A percentile compares a stretch with the other conserved stretches of the same genome.
phyloP scores from a whole-genome alignment of 768 basidiomycete species.

The Leccinum barrowsii region DNA sequence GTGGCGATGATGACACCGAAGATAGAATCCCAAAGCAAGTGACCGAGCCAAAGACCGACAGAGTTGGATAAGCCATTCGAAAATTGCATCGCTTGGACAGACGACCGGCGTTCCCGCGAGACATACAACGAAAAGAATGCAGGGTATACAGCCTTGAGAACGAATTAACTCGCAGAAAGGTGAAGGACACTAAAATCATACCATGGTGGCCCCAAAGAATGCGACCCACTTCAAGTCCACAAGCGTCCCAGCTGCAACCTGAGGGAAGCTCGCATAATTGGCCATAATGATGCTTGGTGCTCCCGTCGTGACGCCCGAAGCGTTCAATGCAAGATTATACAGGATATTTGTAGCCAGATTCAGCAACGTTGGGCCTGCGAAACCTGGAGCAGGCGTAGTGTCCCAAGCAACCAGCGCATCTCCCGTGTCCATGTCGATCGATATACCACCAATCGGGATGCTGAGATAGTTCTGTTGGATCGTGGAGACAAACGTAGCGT shows the following conservation, averaged over 20 bases:
- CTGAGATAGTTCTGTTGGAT: constrained; percentile 51
- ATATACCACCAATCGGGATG: constrained; percentile 66
- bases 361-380: constrained; percentile 56
- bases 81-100: constrained; percentile 78
- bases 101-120: constrained; percentile 61
- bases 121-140: constrained; percentile 81
- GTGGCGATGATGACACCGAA: constrained; percentile 58
- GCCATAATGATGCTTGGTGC: constrained; percentile 54
- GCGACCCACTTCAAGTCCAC: constrained; percentile 68
- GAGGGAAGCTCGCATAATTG: constrained; percentile 56
- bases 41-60: constrained; percentile 73
- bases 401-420: constrained; percentile 69
- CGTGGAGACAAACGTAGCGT: constrained; percentile 54
- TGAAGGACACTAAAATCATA: constrained; percentile 24
- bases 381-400: constrained; percentile 53
- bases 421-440: constrained; percentile 49
- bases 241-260: constrained; percentile 51
- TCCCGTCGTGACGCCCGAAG: constrained; percentile 36
- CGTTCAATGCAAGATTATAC: constrained; percentile 59
- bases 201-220: constrained; percentile 74
- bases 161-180: neutral
- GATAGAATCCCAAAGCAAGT: constrained; percentile 69
- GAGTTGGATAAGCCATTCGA: constrained; percentile 73
- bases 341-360: constrained; percentile 68
- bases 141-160: constrained; percentile 62